phyloP scores from a whole-genome alignment of 2,329 filamentous ascomycete species.

The Colletotrichum sp. region DNA sequence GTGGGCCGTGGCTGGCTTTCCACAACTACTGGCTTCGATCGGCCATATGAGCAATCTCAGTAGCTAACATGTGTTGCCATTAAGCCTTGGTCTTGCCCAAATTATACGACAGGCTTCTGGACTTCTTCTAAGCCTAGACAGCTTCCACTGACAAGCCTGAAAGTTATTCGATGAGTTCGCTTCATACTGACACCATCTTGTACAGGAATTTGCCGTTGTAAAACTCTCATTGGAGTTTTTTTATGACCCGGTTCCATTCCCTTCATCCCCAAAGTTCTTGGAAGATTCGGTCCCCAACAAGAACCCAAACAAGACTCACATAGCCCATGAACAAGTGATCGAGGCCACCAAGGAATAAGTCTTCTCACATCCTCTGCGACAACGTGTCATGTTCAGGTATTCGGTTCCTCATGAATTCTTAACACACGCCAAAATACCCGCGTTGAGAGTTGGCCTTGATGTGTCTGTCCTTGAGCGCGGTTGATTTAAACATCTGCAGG shows the following conservation, averaged over 20 bases:
- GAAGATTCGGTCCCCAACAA: background rate
- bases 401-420: background rate
- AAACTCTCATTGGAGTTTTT: background rate
- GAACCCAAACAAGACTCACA: background rate
- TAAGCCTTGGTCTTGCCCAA: too few relatives aligned
- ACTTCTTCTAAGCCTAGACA: too few relatives aligned
- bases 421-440: rapidly evolving
- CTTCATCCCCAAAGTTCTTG: rapidly evolving
- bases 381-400: background rate
- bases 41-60: background rate
- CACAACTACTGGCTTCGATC: background rate
- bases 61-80: background rate
- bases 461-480: background rate
- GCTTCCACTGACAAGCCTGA: too few relatives aligned
- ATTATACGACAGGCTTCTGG: too few relatives aligned
- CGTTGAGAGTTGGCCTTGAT: background rate
- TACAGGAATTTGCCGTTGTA: too few relatives aligned
- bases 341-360: background rate
- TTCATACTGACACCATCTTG: too few relatives aligned
- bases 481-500: background rate
- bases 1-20: background rate
- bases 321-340: background rate
- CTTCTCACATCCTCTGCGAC: background rate
- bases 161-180: too few relatives aligned
- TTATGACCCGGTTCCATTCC: rapidly evolving